These are phyloP conservation scores for Leucocoprinus leucothites DNA, from an alignment of 768 basidiomycete species.

Conservation along the genomic window DNA sequence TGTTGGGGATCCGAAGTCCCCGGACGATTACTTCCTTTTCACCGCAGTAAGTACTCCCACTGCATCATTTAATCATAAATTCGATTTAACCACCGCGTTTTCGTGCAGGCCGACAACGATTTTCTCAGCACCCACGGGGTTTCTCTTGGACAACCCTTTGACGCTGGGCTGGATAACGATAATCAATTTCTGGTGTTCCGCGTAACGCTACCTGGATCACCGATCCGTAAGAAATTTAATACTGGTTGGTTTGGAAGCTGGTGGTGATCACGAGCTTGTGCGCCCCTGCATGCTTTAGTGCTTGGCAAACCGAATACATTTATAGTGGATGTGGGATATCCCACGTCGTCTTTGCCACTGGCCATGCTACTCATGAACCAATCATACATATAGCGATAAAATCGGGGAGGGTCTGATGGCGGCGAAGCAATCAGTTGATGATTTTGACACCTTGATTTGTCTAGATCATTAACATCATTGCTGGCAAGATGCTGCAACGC, in stretches of 20 bases:
- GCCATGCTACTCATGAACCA: no score
- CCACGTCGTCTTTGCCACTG: no score
- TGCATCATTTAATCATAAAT: not conserved
- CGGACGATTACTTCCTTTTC: constrained; percentile 69
- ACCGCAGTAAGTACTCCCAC: constrained; percentile 43
- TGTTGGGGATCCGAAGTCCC: constrained; percentile 42
- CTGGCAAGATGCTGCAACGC: no score
- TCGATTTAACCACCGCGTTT: not conserved
- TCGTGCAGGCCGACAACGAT: constrained; percentile 45
- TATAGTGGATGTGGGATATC: no score
- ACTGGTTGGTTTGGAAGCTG: not conserved
- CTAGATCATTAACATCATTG: no score
- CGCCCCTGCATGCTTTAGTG: no score
- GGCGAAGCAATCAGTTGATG: no score
- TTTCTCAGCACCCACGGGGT: constrained; percentile 38
- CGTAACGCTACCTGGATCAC: constrained; percentile 42
- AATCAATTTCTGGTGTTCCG: constrained; percentile 60
- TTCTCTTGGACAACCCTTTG: constrained; percentile 38
- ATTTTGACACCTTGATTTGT: no score
- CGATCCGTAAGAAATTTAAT: not conserved
- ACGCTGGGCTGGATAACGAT: constrained; percentile 49
- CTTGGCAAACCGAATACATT: no score
- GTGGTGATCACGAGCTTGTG: no score
- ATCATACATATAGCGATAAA: no score
- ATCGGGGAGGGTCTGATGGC: no score